Evolutionary conservation across 2,329 filamentous ascomycete species (phyloP).

Genomic region (Aureobasidium subglaciale): DNA sequence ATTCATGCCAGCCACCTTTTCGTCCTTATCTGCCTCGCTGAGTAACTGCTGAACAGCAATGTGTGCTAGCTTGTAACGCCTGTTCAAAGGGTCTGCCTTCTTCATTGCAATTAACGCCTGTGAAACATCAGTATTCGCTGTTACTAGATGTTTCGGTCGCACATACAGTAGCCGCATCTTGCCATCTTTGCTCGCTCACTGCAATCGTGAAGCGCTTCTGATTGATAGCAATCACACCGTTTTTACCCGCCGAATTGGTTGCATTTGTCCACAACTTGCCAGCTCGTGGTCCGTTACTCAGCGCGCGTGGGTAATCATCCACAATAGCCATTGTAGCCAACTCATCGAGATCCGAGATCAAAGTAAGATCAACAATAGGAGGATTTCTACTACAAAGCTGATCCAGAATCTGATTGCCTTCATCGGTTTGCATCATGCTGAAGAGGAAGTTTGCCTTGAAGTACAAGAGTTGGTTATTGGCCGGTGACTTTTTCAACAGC

Average conservation of each 20-base stretch:
- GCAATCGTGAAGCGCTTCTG: constrained; percentile 26
- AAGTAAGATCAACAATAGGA: constrained; percentile 18
- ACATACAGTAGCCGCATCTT: constrained; percentile 24
- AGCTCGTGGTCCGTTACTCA: constrained; percentile 23
- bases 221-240: constrained; percentile 17
- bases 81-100: constrained; percentile 24
- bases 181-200: constrained; percentile 24
- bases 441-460: constrained; percentile 27
- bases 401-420: constrained; percentile 16
- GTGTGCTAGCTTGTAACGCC: constrained; percentile 29
- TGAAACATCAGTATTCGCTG: background rate
- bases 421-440: constrained; percentile 18
- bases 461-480: constrained; percentile 25
- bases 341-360: constrained; percentile 21
- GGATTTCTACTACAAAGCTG: constrained; percentile 21
- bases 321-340: constrained; percentile 21
- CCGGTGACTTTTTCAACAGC: constrained; percentile 24
- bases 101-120: constrained; percentile 30
- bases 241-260: constrained; percentile 20
- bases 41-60: constrained; percentile 14
- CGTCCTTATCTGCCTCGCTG: constrained; percentile 11
- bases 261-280: constrained; percentile 29
- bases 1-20: constrained; percentile 13
- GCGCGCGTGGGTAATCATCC: constrained; percentile 23
- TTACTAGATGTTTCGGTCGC: too few species aligned